Evolutionary conservation across 2,329 filamentous ascomycete genomes (phyloP), one percentile per base, ranked within the genome.

Genomic region (Tympanopsis confertula): DNA sequence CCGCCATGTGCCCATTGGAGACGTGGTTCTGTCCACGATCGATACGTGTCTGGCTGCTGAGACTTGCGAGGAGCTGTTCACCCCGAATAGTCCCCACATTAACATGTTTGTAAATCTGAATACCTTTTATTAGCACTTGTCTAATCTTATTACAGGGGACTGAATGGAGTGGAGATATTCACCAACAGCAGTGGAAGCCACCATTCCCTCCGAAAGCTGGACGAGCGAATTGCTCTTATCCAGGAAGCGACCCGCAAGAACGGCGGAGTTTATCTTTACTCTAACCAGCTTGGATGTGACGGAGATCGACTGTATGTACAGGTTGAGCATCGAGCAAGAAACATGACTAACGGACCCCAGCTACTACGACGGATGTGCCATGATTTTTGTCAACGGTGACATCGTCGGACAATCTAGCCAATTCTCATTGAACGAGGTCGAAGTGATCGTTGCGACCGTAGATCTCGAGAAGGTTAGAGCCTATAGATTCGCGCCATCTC

Each of bases 91-190:
- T 17, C 30, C 30, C 17, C 30, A 33, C 15, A 33, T 33, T 33
- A 10, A 7, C 30, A 12, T 13, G 30, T 15, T 10, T 10, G 30
- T 33, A 33, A 10, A 33, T 10, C 22, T 3, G 19, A 10, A 7
- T 15, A 10, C 32, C n/a, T 35, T 20, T 36, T 10, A 10, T 20
- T 10, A 19, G 5, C 20, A 20, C 10, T 36, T 13, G 13, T 15
- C 39, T 7, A 73, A 75, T 4, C 71, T 76, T 44, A 69, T 69
- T 20, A 63, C 7, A 76, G 78, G 61, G 70, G 71, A n/a, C 62
- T 86, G 2, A 68, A 78, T 47, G 84, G 85, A 4, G 74, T 76
- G 4, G 84, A 86, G 49, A 77, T 86, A 39, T 70, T 84, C 44
- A 74, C 75, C 5, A 89, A 89, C 54, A 75, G 69, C 3, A 77